Percentiles rank a stretch among this genome's conserved stretches.
phyloP scores from a whole-genome alignment of 768 basidiomycete species.

The Agaricus blazei region DNA sequence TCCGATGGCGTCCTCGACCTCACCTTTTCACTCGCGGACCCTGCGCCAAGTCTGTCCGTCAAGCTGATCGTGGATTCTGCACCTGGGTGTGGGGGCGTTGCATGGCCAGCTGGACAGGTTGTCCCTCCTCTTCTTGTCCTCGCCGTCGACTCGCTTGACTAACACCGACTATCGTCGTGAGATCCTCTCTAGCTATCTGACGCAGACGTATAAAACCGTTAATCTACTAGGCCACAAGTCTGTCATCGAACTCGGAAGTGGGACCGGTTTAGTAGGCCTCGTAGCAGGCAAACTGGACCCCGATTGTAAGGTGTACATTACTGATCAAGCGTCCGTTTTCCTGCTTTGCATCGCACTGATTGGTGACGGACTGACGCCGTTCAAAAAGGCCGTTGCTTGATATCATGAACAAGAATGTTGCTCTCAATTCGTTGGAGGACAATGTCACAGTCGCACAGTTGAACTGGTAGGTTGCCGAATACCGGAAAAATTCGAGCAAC shows the following conservation, averaged over 20 bases:
- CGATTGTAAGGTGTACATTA: slow-evolving; percentile 60
- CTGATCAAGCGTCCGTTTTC: slow-evolving; percentile 73
- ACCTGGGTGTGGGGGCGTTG: slow-evolving; percentile 88
- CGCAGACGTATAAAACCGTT: slow-evolving; percentile 38
- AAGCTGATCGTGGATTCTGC: slow-evolving; percentile 68
- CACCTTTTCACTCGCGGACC: slow-evolving; percentile 26
- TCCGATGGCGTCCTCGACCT: slow-evolving; percentile 41
- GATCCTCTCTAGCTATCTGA: slow-evolving; percentile 77
- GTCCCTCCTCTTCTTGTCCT: slow-evolving; percentile 15
- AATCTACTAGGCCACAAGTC: slow-evolving; percentile 46
- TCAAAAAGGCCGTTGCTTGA: slow-evolving; percentile 59
- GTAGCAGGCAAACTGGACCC: slow-evolving; percentile 67
- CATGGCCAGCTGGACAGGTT: slow-evolving; percentile 92
- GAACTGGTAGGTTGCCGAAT: slow-evolving; percentile 59
- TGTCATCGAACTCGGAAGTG: slow-evolving; percentile 83
- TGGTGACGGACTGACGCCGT: slow-evolving; percentile 8
- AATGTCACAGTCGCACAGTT: slow-evolving; percentile 63
- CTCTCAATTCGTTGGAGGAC: slow-evolving; percentile 52
- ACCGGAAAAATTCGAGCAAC: slow-evolving; percentile 5
- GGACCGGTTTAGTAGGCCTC: slow-evolving; percentile 91
- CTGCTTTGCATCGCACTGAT: slow-evolving; percentile 7
- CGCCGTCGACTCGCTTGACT: slow-evolving; percentile 5
- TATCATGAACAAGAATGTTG: slow-evolving; percentile 75
- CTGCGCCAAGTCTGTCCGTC: slow-evolving; percentile 23
- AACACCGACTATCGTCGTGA: slow-evolving; percentile 23